phyloP scores from a whole-genome alignment of 495 filamentous ascomycete genomes.

The Xylaria scruposa region DNA sequence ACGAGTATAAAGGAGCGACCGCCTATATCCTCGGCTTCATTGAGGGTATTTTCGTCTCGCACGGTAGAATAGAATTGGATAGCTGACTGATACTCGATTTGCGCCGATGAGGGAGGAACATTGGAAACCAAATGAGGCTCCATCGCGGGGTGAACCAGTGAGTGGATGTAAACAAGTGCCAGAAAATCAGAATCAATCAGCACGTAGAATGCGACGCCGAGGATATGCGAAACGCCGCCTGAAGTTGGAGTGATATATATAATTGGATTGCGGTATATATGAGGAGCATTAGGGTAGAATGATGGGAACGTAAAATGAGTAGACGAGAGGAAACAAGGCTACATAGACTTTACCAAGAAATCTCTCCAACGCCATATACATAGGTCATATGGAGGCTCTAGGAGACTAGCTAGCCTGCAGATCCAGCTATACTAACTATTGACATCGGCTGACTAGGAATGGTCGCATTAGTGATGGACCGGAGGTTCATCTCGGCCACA shows the following conservation, averaged over 20 bases:
- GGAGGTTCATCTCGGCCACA: slow-evolving; percentile 7
- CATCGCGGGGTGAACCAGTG: slow-evolving; percentile 12
- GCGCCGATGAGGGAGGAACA: neutral
- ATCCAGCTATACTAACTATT: neutral
- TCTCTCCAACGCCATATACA: neutral
- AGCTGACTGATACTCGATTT: slow-evolving; percentile 11
- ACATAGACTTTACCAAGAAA: neutral
- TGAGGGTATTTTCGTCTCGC: slow-evolving; percentile 15
- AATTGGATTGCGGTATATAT: neutral
- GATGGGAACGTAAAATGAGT: neutral
- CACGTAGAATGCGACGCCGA: neutral
- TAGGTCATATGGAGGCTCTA: too few relatives aligned
- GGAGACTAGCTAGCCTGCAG: neutral
- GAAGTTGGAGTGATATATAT: neutral
- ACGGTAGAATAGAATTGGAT: slow-evolving; percentile 13
- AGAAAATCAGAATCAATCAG: neutral
- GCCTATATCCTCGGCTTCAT: slow-evolving; percentile 12
- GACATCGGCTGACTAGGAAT: neutral
- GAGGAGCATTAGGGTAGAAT: neutral
- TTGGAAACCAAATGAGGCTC: neutral
- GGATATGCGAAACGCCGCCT: neutral
- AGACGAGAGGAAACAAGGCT: neutral
- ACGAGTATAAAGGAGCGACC: slow-evolving; percentile 12
- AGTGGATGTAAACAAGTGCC: neutral
- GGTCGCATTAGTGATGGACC: neutral